Base-by-base conservation (phyloP, 805 yeast species). In the Lipomyces oligophaga region DNA sequence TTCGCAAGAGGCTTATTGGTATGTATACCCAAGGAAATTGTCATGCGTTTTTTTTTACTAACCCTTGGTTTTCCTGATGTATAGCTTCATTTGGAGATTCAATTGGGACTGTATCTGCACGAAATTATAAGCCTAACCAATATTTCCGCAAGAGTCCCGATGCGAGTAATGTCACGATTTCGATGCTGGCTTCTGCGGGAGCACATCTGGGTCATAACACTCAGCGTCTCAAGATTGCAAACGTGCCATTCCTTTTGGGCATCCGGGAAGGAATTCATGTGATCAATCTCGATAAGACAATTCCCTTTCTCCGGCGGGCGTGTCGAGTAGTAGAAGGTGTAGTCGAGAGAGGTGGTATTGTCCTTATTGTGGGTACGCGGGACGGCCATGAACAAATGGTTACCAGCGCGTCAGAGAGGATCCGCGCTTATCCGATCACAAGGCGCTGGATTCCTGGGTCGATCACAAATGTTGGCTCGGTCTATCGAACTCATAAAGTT, bases 391-490 rank as follows among this genome's bases (percentile, higher is more conserved):
- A 78, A 52, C 74, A 83, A 45, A 75, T 87, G 0, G 78, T 93
- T 38, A 81, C 80, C 60, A 78, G 75, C 50, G 95, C 96, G 8
- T 95, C 97, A 1, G 69, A 72, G 37, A 76, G 94, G 57, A 71
- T 81, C 45, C 74, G 78, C 47, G 96, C 95, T 13, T 87, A 79
- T 67, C 88, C 83, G 62, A 89, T 93, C 18, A 73, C 83, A 19
- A 75, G 79, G 38, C 79, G 88, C 62, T 93, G 98, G 98, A 78
- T 85, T 49, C 96, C 97, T 1, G 98, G 98, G 56, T 84, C 94
- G 20, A 74, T 93, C 57, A 87, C 97, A 36, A 93, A 93, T 68
- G 79, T 86, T 45, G 72, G 80, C 25, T 84, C 79, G 62, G 80
- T 83, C 19, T 69, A 77, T 7, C 68, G 70, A 32, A 67, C 68